Conservation (phyloP, 179 eudicot genomes). For the Spinacia oleracea region DNA sequence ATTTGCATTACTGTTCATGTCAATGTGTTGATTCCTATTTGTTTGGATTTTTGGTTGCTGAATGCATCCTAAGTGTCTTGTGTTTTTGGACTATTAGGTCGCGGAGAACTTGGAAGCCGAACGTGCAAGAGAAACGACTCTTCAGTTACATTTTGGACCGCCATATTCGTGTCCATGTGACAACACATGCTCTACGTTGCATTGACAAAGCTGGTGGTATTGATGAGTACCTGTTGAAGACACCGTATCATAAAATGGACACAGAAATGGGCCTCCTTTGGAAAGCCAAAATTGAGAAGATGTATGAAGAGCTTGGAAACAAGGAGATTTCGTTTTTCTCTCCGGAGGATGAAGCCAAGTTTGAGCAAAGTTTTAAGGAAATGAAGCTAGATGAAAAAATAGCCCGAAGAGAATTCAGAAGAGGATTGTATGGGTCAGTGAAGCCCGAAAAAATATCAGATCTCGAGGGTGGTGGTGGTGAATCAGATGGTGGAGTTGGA, state of each 20-base stretch:
- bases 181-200: slow-evolving; percentile 90
- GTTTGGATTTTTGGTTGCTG: neutral
- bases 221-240: slow-evolving; percentile 91
- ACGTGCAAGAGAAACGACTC: slow-evolving; percentile 81
- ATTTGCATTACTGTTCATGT: neutral
- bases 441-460: slow-evolving; percentile 35
- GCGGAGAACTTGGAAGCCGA: slow-evolving; percentile 87
- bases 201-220: slow-evolving; percentile 98
- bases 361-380: slow-evolving; percentile 67
- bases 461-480: slow-evolving; percentile 29
- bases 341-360: slow-evolving; percentile 74
- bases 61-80: neutral
- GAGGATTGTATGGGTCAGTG: slow-evolving; percentile 44
- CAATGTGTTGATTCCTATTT: neutral
- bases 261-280: slow-evolving; percentile 86
- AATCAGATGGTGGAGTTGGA: slow-evolving; percentile 25
- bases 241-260: slow-evolving; percentile 96
- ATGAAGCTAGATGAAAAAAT: slow-evolving; percentile 49
- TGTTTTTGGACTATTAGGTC: slow-evolving; percentile 44
- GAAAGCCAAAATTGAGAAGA: slow-evolving; percentile 88
- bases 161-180: slow-evolving; percentile 81
- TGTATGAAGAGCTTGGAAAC: slow-evolving; percentile 83
- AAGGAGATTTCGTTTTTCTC: slow-evolving; percentile 80
- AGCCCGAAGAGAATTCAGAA: slow-evolving; percentile 64
- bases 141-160: slow-evolving; percentile 90